These are phyloP conservation scores for Xylaria polymorpha DNA, from an alignment of 2,329 filamentous ascomycete genomes.

Conservation along the genomic window DNA sequence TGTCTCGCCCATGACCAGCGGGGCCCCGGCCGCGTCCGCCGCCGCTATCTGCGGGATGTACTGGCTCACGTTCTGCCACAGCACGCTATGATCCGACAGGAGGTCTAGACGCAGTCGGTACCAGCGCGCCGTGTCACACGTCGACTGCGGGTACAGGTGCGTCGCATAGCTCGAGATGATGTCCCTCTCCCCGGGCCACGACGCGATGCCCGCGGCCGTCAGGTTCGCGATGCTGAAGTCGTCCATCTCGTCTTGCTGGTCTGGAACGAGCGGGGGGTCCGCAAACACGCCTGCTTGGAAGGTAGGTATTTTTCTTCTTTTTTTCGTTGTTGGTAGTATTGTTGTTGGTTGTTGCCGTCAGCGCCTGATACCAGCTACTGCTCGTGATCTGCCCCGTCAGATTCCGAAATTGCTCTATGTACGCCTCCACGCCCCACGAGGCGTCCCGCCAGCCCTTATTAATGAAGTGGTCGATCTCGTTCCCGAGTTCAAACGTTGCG, in stretches of 20 bases:
- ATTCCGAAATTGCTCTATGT: constrained; percentile 50
- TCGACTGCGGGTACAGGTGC: constrained; percentile 54
- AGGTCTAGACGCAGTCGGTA: constrained; percentile 50
- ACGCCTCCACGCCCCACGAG: constrained; percentile 48
- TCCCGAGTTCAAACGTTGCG: constrained; percentile 51
- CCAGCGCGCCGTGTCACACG: constrained; percentile 51
- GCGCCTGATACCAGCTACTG: constrained; percentile 47
- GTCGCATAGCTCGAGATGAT: constrained; percentile 51
- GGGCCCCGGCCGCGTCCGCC: constrained; percentile 51
- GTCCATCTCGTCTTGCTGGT: constrained; percentile 53
- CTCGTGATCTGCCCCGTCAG: constrained; percentile 48
- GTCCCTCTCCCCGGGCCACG: constrained; percentile 48
- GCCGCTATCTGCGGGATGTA: constrained; percentile 51
- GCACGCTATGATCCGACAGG: constrained; percentile 49
- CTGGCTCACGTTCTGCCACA: constrained; percentile 53
- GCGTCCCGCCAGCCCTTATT: constrained; percentile 50
- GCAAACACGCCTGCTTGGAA: constrained; percentile 53
- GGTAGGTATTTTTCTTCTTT: constrained; percentile 39
- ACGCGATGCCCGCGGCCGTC: constrained; percentile 43
- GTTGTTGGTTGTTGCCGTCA: neutral
- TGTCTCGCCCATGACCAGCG: constrained; percentile 60
- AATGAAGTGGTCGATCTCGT: constrained; percentile 54
- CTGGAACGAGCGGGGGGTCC: constrained; percentile 52
- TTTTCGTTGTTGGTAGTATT: neutral
- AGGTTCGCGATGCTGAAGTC: constrained; percentile 52